A percentile compares a stretch with the other conserved stretches of the same genome.
These are phyloP conservation scores for Purshia tridentata DNA, from an alignment of 306 rosid species.

Conservation along the genomic window DNA sequence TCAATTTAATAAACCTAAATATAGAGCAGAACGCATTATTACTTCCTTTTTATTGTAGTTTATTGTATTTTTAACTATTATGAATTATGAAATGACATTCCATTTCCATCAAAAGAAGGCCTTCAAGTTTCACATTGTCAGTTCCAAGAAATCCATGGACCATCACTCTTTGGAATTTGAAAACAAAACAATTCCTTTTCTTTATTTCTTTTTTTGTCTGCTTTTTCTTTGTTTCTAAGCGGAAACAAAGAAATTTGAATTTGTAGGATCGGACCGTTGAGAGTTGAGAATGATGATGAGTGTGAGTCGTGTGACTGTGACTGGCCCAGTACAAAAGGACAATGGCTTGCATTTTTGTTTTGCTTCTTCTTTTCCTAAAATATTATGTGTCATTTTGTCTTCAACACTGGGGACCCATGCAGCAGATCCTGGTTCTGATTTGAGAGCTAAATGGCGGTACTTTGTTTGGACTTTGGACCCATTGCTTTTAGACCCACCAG, in stretches of 20 bases:
- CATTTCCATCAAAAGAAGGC: too few species aligned
- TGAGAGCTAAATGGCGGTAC: not conserved
- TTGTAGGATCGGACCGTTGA: not conserved
- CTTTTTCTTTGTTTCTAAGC: too few species aligned
- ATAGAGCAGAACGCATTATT: too few species aligned
- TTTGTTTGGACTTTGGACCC: not conserved
- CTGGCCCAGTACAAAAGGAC: not conserved
- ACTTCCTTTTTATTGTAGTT: not conserved
- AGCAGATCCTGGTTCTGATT: slow-evolving; percentile 8
- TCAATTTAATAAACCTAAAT: too few species aligned
- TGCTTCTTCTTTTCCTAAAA: not conserved
- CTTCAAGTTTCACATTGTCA: not conserved
- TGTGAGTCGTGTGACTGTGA: too few species aligned
- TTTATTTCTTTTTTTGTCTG: too few species aligned
- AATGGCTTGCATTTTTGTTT: not conserved
- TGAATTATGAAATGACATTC: not conserved
- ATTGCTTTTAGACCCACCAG: not conserved
- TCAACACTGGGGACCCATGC: not conserved
- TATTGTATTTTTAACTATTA: not conserved
- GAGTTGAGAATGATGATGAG: too few species aligned
- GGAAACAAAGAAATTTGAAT: not conserved
- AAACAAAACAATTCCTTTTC: not conserved
- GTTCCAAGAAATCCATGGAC: not conserved
- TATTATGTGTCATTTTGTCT: not conserved
- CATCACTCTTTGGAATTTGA: not conserved